Evolutionary conservation across 495 filamentous ascomycete species (phyloP).

Genomic region (Cudoniella acicularis): DNA sequence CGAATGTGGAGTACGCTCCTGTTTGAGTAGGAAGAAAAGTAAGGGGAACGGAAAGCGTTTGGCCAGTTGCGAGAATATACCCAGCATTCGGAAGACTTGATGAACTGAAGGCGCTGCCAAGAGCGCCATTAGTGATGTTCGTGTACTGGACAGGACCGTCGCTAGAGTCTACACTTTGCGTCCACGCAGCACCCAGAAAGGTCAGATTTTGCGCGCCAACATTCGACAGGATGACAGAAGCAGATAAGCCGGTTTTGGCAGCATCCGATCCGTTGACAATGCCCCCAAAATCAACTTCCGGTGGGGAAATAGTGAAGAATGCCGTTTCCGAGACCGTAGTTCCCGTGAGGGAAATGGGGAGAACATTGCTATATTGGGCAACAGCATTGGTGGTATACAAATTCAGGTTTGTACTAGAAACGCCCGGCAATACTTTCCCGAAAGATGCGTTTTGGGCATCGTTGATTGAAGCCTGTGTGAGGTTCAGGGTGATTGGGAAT

Average conservation of each 20-base stretch:
- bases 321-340: slow-evolving; percentile 27
- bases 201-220: slow-evolving; percentile 26
- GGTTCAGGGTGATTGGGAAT: slow-evolving; percentile 36
- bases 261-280: slow-evolving; percentile 29
- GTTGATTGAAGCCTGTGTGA: slow-evolving; percentile 32
- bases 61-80: slow-evolving; percentile 22
- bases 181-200: slow-evolving; percentile 33
- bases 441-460: slow-evolving; percentile 29
- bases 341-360: slow-evolving; percentile 32
- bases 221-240: slow-evolving; percentile 32
- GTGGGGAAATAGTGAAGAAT: slow-evolving; percentile 29
- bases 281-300: slow-evolving; percentile 33
- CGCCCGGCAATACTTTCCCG: slow-evolving; percentile 24
- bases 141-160: slow-evolving; percentile 10
- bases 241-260: slow-evolving; percentile 21
- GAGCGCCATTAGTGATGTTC: slow-evolving; percentile 26
- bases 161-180: slow-evolving; percentile 18
- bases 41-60: slow-evolving; percentile 26
- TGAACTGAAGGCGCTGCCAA: slow-evolving; percentile 30
- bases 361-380: slow-evolving; percentile 25
- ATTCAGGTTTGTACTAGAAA: slow-evolving; percentile 27
- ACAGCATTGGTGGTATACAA: slow-evolving; percentile 32
- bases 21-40: slow-evolving; percentile 25
- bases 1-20: slow-evolving; percentile 27
- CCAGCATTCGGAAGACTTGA: slow-evolving; percentile 27